Base-by-base conservation (phyloP, 2,329 filamentous ascomycete species). In the Leptosphaerulina australis region DNA sequence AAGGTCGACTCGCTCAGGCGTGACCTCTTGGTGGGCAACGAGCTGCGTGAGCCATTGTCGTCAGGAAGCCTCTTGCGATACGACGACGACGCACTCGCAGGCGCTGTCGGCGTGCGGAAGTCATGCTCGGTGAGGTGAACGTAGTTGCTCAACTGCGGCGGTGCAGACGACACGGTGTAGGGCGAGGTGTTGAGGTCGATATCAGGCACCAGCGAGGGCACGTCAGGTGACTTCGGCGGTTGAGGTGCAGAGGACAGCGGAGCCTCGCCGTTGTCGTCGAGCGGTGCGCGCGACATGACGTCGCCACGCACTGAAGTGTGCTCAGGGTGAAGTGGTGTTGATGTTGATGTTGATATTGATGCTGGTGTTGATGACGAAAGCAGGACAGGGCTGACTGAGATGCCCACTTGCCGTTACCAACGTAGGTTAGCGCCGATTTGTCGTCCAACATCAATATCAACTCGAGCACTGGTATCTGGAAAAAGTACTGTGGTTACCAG, bases 201-300 rank as follows among this genome's bases (percentile, higher is more conserved):
- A 25, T 40, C 37, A 29, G 37, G 37, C 22, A 40, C 37, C 17
- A 40, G 37, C 24, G 37, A 40, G 12, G 37, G 37, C 12, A 40
- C 37, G 21, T 40, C 37, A 15, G 37, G 37, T 15, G 36, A n/a
- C n/a, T n/a, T n/a, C 17, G 37, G 22, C 24, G 37, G 37, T 11
- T 22, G 24, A 40, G 29, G 29, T 22, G 20, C 22, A 40, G 24
- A 40, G 29, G 37, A 29, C 22, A 40, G 24, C 37, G n/a, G 22
- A 40, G 37, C 22, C 24, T 40, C 37, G 24, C 24, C 37, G 37
- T 40, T 40, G 37, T 20, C 37, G 11, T 40, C 24, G 37, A 29
- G 24, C 24, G 37, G 20, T 40, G 37, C 37, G 24, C 24, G 37
- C 37, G 37, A 40, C 24, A 40, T 40, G 37, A 22, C 24, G 10